A percentile compares a stretch with the other conserved stretches of the same genome.
Evolutionary conservation across 2,329 filamentous ascomycete species (phyloP).

Genomic region (Coniochaeta ligniaria): DNA sequence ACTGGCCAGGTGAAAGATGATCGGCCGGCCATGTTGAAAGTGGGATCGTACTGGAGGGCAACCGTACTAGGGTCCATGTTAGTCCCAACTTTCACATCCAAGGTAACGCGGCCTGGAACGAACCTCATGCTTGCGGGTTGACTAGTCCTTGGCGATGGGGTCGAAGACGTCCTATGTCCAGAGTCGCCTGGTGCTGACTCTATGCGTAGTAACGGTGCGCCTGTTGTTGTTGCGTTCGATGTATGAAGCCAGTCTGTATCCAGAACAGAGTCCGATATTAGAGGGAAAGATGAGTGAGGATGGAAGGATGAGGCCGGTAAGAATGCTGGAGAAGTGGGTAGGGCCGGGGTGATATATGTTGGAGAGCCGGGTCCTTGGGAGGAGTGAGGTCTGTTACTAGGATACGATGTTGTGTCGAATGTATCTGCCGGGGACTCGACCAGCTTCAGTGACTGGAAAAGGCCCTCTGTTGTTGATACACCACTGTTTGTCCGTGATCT

Average conservation of each 20-base stretch:
- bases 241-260: constrained; percentile 21
- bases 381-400: constrained; percentile 13
- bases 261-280: constrained; percentile 16
- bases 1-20: constrained; percentile 45
- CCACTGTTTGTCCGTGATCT: constrained; percentile 15
- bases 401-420: constrained; percentile 13
- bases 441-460: constrained; percentile 14
- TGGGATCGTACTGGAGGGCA: constrained; percentile 41
- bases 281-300: constrained; percentile 18
- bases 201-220: constrained; percentile 22
- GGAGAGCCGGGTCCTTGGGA: constrained; percentile 12
- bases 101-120: neutral
- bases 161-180: constrained; percentile 10
- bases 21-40: constrained; percentile 43
- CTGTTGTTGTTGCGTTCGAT: constrained; percentile 11
- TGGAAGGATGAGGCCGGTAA: constrained; percentile 10
- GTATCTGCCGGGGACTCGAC: constrained; percentile 8
- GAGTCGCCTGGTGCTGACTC: constrained; percentile 19
- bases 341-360: constrained; percentile 12
- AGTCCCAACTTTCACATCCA: neutral
- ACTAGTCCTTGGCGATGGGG: constrained; percentile 9
- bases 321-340: constrained; percentile 12
- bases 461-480: constrained; percentile 14
- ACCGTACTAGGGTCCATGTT: constrained; percentile 30
- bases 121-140: constrained; percentile 21